Conservation (phyloP, 805 yeast species). For the Spathaspora passalidarum region DNA sequence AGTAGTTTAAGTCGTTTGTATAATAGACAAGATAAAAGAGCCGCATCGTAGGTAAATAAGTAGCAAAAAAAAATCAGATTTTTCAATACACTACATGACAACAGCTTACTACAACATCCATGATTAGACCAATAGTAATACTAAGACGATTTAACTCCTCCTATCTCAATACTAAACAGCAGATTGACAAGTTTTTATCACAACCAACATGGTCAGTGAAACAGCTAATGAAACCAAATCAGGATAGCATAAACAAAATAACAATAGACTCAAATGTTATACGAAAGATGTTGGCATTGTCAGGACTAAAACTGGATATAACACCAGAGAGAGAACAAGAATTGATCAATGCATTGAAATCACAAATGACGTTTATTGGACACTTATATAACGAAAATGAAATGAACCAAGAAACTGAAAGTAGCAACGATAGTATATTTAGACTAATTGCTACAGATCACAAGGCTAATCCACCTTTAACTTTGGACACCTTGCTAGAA, state of each 20-base stretch:
- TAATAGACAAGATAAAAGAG: slow-evolving; percentile 2
- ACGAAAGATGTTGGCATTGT: slow-evolving; percentile 27
- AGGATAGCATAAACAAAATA: slow-evolving; percentile 4
- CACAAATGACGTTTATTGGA: slow-evolving; percentile 35
- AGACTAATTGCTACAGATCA: slow-evolving; percentile 36
- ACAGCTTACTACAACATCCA: too few species aligned
- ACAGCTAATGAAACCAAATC: slow-evolving; percentile 11
- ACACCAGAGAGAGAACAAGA: slow-evolving; percentile 15
- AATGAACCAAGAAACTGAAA: slow-evolving; percentile 1
- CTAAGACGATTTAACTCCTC: too few species aligned
- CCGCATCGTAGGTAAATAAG: too few species aligned
- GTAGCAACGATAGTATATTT: slow-evolving; percentile 22
- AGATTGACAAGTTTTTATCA: slow-evolving; percentile 8
- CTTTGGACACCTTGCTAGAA: slow-evolving; percentile 14
- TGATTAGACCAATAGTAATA: too few species aligned
- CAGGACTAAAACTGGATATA: slow-evolving; percentile 30
- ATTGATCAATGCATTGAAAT: slow-evolving; percentile 24
- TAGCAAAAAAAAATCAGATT: too few species aligned
- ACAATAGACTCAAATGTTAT: slow-evolving; percentile 11
- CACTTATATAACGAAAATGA: slow-evolving; percentile 24
- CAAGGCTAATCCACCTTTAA: slow-evolving; percentile 19
- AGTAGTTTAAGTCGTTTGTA: neutral
- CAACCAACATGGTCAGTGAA: slow-evolving; percentile 18
- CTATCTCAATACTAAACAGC: slow-evolving; percentile 4
- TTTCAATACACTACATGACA: too few species aligned